Evolutionary conservation across 495 filamentous ascomycete genomes (phyloP), one percentile per base, ranked within the genome.

Genomic region (Penicillium turbatum): DNA sequence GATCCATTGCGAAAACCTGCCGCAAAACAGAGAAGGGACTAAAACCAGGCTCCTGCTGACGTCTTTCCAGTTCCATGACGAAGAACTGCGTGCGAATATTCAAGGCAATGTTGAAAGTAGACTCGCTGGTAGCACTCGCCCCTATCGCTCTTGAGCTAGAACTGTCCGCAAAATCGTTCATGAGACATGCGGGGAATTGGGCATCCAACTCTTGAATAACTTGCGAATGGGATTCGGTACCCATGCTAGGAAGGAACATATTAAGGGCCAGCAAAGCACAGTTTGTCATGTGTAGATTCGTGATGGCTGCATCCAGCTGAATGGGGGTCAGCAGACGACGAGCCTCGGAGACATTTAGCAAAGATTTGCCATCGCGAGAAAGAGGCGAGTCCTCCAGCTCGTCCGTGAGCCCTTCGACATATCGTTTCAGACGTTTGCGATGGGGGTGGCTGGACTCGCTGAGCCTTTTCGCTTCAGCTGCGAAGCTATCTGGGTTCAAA

Each of bases 41-140:
- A 24, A 71, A 73, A 2, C 45, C 51, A 3, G 57, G 61, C 10
- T 63, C 60, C 30, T 55, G 35, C 24, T 68, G 60, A 27, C 57
- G 61, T 6, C 50, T 61, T 37, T 72, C 69, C 19, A 76, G 48
- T 5, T 63, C 56, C 35, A 60, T 49, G 19, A 72, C 65, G 26
- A 74, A 52, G 19, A 58, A 64, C 41, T 75, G 72, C 0, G 72
- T 76, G 8, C 74, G 64, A 29, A 77, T 69, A 19, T 71, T 63
- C 24, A 77, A 49, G 0, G 72, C 74, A 21, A 77, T 61, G 19
- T 69, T 58, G 32, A 75, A 66, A 0, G 72, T 73, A 10, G 60
- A 58, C 10, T 56, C 59, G 10, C 56, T 45, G 3, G 69, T 55
- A 17, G 27, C 34, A 40, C 70, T 77, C n/a, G 60, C 48, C 1